Base-by-base conservation (phyloP, 2,329 filamentous ascomycete species). In the Trichophyton verrucosum region DNA sequence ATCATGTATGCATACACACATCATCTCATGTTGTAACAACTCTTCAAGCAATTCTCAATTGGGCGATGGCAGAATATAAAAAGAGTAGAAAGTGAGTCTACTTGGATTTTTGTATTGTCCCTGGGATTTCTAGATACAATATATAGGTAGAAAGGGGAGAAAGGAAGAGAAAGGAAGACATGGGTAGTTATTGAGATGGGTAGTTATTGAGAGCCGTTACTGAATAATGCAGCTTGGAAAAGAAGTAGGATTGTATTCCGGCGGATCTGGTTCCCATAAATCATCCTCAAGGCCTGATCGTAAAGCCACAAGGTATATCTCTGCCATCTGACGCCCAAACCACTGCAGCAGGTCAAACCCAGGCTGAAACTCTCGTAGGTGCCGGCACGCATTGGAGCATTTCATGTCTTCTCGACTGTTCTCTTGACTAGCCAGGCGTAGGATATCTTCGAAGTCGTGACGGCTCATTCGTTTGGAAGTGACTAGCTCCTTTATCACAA, bases 301-400 rank as follows among this genome's bases (percentile, higher is more conserved):
- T n/a, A 57, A n/a, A 9, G 27, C n/a, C 55, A 57, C 55, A 38
- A 57, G 55, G 20, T 57, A 36, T 8, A 57, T 57, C 36, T 57
- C 55, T 11, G 55, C 36, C n/a, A 38, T 36, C 27, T 11, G 24
- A 17, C 55, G 55, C 11, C 42, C 42, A 46, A 46, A 46, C 1
- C 15, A 46, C 42, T n/a, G 42, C 24, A 27, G 3, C 11, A 46
- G n/a, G 42, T 46, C 42, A 20, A 46, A 46, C 15, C 15, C 42
- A 20, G 42, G 42, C n/a, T 46, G 42, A 17, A 46, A 46, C 42
- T 46, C 42, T 15, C n/a, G 15, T 15, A 46, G 42, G 3, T 6
- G 42, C n/a, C 17, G 42, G 1, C 15, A 46, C 8, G n/a, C 42
- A n/a, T 15, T n/a, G 15, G 38, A 40, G 9, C 38, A 40, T 40